Evolutionary conservation across 805 yeast genomes (phyloP).

Genomic region (Candida quercuum): DNA sequence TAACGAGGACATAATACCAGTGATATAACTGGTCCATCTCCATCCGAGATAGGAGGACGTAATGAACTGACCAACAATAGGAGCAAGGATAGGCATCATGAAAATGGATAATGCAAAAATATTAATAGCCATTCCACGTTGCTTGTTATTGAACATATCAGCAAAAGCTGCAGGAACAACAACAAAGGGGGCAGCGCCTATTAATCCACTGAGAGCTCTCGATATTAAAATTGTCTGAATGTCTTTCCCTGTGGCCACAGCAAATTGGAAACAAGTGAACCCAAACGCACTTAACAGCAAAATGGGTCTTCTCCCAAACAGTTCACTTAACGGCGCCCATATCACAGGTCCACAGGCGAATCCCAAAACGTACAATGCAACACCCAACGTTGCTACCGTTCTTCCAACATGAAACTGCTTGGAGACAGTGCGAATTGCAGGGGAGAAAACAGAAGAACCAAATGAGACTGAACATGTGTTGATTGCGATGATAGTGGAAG

Average conservation of each 20-base stretch:
- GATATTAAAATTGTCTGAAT: conserved; percentile 71
- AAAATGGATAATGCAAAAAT: conserved; percentile 70
- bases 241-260: conserved; percentile 73
- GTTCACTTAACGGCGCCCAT: conserved; percentile 87
- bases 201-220: conserved; percentile 74
- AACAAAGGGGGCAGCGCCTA: conserved; percentile 83
- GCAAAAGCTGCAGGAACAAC: conserved; percentile 86
- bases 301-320: conserved; percentile 65
- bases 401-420: conserved; percentile 52
- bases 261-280: conserved; percentile 58
- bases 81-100: conserved; percentile 77
- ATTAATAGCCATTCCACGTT: conserved; percentile 73
- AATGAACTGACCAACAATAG: conserved; percentile 70
- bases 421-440: conserved; percentile 46
- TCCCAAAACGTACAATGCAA: conserved; percentile 83
- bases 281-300: conserved; percentile 52
- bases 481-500: conserved; percentile 42
- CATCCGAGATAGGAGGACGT: conserved; percentile 60
- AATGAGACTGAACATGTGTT: conserved; percentile 52
- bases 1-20: conserved; percentile 54
- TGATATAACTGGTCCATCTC: conserved; percentile 77
- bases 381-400: conserved; percentile 69
- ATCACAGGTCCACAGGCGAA: conserved; percentile 89
- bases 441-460: conserved; percentile 82
- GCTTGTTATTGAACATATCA: conserved; percentile 61